A percentile compares a stretch with the other conserved stretches of the same genome.
Conservation (phyloP, 1,284 basidiomycete genomes). For the Ceratobasidium sp. region DNA sequence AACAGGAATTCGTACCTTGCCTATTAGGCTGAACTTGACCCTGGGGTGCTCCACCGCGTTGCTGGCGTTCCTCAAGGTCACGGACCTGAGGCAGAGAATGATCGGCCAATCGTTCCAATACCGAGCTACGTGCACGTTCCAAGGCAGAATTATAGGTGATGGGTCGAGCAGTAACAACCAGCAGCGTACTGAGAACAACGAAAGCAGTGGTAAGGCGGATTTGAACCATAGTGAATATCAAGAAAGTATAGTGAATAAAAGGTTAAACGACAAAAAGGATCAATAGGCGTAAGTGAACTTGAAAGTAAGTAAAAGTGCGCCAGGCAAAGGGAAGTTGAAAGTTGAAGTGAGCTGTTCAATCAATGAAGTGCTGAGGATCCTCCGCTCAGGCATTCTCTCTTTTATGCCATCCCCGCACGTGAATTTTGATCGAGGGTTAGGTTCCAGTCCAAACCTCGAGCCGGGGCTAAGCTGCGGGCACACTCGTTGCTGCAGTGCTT, state of each 20-base stretch:
- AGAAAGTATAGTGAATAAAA: not conserved
- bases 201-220: not conserved
- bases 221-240: conserved; percentile 1
- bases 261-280: not conserved
- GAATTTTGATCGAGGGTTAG: not conserved
- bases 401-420: not conserved
- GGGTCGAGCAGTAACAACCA: not conserved
- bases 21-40: not conserved
- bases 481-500: not conserved
- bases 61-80: not conserved
- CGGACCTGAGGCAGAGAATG: not conserved
- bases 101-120: not conserved
- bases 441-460: not conserved
- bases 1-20: not conserved
- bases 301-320: conserved; percentile 1
- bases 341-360: not conserved
- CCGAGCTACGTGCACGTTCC: not conserved
- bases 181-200: not conserved
- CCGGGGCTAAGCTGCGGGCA: not conserved
- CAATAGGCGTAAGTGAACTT: no score
- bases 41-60: not conserved
- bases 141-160: not conserved
- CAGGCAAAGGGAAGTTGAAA: not conserved
- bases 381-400: not conserved
- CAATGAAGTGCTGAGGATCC: conserved; percentile 18